phyloP scores from a whole-genome alignment of 495 filamentous ascomycete genomes.

The Tuber magnatum region DNA sequence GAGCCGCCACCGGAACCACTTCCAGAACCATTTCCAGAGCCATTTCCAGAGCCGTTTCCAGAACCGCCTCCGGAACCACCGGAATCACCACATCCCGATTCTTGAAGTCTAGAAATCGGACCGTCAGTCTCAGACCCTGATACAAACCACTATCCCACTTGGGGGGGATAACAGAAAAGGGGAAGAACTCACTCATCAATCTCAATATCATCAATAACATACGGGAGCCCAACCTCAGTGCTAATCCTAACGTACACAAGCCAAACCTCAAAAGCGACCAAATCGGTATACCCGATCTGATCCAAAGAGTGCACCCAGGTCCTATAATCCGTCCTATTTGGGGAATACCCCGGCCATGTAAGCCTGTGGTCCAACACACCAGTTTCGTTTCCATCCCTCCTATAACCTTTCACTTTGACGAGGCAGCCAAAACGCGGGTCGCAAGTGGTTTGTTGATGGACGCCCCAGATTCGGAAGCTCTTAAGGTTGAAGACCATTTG shows the following conservation, averaged over 20 bases:
- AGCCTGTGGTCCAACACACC: not conserved
- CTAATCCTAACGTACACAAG: conserved; percentile 2
- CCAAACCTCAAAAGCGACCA: not conserved
- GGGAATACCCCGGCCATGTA: not conserved
- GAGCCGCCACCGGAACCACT: not conserved
- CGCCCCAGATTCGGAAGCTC: not conserved
- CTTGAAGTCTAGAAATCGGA: not conserved
- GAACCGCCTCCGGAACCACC: not conserved
- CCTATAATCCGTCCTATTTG: not conserved
- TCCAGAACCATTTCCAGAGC: too few relatives aligned
- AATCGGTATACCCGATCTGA: not conserved
- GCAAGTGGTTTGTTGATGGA: not conserved
- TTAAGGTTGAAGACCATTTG: not conserved
- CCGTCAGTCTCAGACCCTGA: not conserved
- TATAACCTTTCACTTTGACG: not conserved
- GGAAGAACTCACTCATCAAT: conserved; percentile 1
- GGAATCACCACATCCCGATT: not conserved
- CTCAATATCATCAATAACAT: not conserved
- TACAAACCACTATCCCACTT: not conserved
- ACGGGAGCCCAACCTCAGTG: not conserved
- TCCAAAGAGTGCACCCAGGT: not conserved
- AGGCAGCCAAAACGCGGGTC: conserved; percentile 2
- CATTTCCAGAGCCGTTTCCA: too few relatives aligned
- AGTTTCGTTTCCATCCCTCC: not conserved
- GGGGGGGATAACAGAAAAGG: not conserved